Base-by-base conservation (phyloP, 768 basidiomycete species). In the Hemileccinum rubropunctum region DNA sequence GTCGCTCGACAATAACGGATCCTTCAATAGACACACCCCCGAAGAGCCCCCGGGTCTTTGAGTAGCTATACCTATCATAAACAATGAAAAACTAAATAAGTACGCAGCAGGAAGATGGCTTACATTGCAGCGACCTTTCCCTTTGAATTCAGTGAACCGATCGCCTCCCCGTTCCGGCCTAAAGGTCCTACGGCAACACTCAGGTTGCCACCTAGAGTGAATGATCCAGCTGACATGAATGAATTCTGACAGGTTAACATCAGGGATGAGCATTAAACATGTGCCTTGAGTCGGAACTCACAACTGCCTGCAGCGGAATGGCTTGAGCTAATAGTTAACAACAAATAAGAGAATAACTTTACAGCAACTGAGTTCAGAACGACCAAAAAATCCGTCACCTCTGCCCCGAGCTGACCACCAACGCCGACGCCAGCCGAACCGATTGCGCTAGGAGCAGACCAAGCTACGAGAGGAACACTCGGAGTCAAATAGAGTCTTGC, bases 401-500 rank as follows among this genome's bases (percentile, higher is more conserved):
- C 88, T 41, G 87, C 88, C 18, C 89, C 89, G 17, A 79, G 76
- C 60, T 91, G 89, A 17, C 86, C 82, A 17, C 95, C 97, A 4
- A 95, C 73, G 0, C 95, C 95, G 5, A 95, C 63, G 0, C 95
- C 95, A 13, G 88, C 95, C 3, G 91, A 86, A 21, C 94, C 95
- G 39, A 99, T 95, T 3, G 95, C 97, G 63, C 87, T 89, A 3
- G 97, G 97, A 17, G 94, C 84, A 32, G 90, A 91, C 95, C 95
- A 99, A 33, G 81, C 88, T 93, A 48, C 85, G 92, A 36, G 77
- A 81, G 86, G 37, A 37, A 50, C 6, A 52, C 21, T 42, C 11
- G 10, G 28, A 30, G 23, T 51, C 47, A 42, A 26, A 42, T 13
- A 27, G 38, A 35, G 30, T 39, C 15, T 23, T 41, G 40, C 3